A percentile compares a stretch with the other conserved stretches of the same genome.
Conservation (phyloP, 108 stramenopile species). For the Parmales sp. region DNA sequence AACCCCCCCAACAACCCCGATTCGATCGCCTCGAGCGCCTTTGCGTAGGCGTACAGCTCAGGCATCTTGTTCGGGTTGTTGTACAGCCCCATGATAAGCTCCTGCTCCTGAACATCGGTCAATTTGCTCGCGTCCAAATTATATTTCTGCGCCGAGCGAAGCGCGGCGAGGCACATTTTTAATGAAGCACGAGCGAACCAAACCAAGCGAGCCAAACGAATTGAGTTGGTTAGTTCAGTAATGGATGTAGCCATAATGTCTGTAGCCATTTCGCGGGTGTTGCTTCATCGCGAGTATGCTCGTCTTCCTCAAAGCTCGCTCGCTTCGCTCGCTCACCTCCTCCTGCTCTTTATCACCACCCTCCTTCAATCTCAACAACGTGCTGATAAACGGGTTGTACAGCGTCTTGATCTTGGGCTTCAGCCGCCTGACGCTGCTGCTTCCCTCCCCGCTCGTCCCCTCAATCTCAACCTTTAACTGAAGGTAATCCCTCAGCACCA, state of each 20-base stretch:
- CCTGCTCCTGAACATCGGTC: slow-evolving; percentile 9
- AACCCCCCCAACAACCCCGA: slow-evolving; percentile 21
- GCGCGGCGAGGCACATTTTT: too few species aligned
- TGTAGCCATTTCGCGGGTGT: too few species aligned
- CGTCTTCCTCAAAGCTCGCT: not conserved
- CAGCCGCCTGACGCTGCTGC: slow-evolving; percentile 11
- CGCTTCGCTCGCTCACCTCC: not conserved
- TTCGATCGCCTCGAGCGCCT: slow-evolving; percentile 27
- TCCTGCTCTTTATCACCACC: not conserved
- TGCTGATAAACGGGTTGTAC: slow-evolving; percentile 13
- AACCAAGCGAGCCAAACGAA: too few species aligned
- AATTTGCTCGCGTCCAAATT: not conserved
- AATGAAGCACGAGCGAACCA: too few species aligned
- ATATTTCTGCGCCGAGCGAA: too few species aligned
- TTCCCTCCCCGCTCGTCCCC: slow-evolving; percentile 24
- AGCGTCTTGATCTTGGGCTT: slow-evolving; percentile 5
- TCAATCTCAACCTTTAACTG: slow-evolving; percentile 29
- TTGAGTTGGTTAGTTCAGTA: too few species aligned
- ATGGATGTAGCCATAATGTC: too few species aligned
- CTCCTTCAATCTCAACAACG: not conserved
- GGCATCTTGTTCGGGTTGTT: slow-evolving; percentile 15
- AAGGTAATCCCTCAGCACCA: slow-evolving; percentile 26
- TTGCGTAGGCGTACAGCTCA: slow-evolving; percentile 20
- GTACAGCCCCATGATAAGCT: slow-evolving; percentile 17
- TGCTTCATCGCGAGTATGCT: too few species aligned